These are phyloP conservation scores for Alternaria conjuncta DNA, from an alignment of 2,329 filamentous ascomycete species.

Conservation along the genomic window DNA sequence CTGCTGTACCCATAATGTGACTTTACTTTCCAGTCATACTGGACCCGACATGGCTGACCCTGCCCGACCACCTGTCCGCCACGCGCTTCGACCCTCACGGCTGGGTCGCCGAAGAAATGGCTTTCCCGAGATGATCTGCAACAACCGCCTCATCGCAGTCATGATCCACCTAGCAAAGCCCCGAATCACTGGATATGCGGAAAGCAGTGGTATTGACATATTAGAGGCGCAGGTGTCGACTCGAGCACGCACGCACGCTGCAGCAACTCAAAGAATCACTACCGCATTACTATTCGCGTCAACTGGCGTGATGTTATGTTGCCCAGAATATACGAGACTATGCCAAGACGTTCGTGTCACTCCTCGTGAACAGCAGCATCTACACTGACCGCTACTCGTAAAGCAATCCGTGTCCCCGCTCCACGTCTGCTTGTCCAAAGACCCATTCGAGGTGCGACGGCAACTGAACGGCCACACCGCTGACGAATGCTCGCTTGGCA, in stretches of 20 bases:
- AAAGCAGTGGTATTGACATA: not conserved
- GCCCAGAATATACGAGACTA: not conserved
- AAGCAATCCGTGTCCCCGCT: slow-evolving; percentile 13
- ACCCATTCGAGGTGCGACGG: slow-evolving; percentile 22
- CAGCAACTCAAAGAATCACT: not conserved
- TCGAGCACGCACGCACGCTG: not conserved
- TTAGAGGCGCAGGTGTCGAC: not conserved
- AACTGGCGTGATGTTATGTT: not conserved
- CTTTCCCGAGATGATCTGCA: slow-evolving; percentile 5
- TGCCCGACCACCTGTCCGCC: slow-evolving; percentile 5
- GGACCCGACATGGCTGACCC: slow-evolving; percentile 3
- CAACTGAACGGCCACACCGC: slow-evolving; percentile 17
- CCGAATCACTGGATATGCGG: not conserved
- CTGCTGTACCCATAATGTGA: slow-evolving; percentile 5
- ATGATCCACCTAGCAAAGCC: not conserved
- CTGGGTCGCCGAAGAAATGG: slow-evolving; percentile 9
- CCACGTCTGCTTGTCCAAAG: slow-evolving; percentile 19
- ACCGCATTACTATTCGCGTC: not conserved
- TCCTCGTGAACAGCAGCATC: not conserved
- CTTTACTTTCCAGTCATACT: slow-evolving; percentile 1
- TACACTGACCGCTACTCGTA: slow-evolving; percentile 3
- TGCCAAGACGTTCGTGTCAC: not conserved
- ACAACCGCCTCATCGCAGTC: not conserved
- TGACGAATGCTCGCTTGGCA: slow-evolving; percentile 13
- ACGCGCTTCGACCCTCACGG: not conserved